phyloP scores from a whole-genome alignment of 169 alveolate species.

The Plasmodium yoelii region DNA sequence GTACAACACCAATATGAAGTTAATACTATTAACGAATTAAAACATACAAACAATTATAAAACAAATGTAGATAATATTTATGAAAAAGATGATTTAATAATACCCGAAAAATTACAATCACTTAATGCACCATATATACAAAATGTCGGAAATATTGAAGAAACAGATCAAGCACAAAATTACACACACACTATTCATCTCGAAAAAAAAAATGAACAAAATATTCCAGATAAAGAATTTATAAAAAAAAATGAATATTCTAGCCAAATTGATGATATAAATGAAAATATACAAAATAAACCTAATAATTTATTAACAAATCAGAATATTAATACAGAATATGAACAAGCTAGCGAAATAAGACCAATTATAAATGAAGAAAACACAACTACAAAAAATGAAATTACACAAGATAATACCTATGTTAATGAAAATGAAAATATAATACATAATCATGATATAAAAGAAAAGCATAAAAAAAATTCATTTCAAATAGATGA shows the following conservation, averaged over 20 bases:
- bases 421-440: slow-evolving; percentile 7
- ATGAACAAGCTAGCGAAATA: slow-evolving; percentile 37
- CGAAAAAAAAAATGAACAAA: neutral
- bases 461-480: slow-evolving; percentile 26
- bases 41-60: neutral
- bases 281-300: neutral
- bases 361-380: slow-evolving; percentile 58
- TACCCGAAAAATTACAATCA: neutral
- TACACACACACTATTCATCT: neutral
- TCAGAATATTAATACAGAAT: slow-evolving; percentile 16
- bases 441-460: slow-evolving; percentile 38
- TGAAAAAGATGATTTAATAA: neutral
- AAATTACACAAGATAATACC: neutral
- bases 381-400: slow-evolving; percentile 1
- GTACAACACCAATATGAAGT: slow-evolving; percentile 43
- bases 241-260: neutral
- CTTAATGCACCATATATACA: neutral
- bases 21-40: slow-evolving; percentile 37
- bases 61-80: neutral
- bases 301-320: slow-evolving; percentile 41
- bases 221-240: neutral
- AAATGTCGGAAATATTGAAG: neutral
- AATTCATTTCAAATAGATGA: slow-evolving; percentile 28
- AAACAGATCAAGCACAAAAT: neutral
- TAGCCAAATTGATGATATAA: slow-evolving; percentile 3